Base-by-base conservation (phyloP, 2,329 filamentous ascomycete genomes). In the Aspergillus costaricaensis region DNA sequence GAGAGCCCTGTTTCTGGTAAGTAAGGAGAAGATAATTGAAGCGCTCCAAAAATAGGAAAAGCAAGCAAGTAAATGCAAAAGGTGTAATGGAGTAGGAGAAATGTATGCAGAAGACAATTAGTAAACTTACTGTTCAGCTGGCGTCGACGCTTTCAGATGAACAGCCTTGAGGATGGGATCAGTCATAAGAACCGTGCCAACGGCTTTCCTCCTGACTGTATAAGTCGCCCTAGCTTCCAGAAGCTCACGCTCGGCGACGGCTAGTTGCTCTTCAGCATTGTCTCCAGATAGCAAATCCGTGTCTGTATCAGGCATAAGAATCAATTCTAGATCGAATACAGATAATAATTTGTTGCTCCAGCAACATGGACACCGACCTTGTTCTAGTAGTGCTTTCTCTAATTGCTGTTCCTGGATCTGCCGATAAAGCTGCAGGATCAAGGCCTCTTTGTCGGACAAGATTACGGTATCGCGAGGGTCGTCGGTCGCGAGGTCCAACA, bases 111-210 rank as follows among this genome's bases (percentile, higher is more conserved):
- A 49, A 38, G 25, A 27, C 23, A n/a, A 44, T 27, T 44, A 23
- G 39, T 17, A 30, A 54, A 38, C 36, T 59, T 81, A 91, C 91
- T 86, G 85, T 76, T 95, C 91, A 55, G 88, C 81, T 48, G 85
- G 84, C 2, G 86, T 85, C 17, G 86, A 82, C 12, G 84, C 85
- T 47, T 87, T 87, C 61, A 85, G 80, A 73, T 96, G 91, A 41
- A 94, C 86, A 6, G 91, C 89, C 70, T 90, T 91, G 59, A 96
- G 79, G 43, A 91, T 87, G 7, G 92, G 91, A 68, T 91, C 89
- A 59, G 88, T 87, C 67, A 86, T 86, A 65, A 95, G 76, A 56
- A 91, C 86, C 50, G 83, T 86, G 62, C 90, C 86, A 21, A 88
- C 81, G 21, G 91, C 87, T 62, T 86, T 86, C 72, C 88, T 88